Evolutionary conservation across 768 basidiomycete species (phyloP).

Genomic region (Floccularia luteovirens): DNA sequence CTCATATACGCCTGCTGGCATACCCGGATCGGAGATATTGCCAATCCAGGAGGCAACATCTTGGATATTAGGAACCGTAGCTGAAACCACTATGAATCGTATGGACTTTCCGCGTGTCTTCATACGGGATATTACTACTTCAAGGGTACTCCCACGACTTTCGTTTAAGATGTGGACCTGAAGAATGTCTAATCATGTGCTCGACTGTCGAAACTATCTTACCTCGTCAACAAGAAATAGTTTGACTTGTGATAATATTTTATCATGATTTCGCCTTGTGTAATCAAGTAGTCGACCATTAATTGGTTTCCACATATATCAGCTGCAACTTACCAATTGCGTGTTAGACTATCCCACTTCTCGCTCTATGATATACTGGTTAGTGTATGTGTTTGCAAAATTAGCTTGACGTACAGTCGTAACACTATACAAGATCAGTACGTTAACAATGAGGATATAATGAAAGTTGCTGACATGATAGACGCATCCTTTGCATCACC

Average conservation of each 20-base stretch:
- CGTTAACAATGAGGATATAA: neutral
- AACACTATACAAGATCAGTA: constrained; percentile 34
- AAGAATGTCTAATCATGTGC: neutral
- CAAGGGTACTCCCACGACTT: constrained; percentile 82
- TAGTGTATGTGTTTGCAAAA: neutral
- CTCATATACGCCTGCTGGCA: constrained; percentile 60
- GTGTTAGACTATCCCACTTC: constrained; percentile 93
- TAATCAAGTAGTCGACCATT: neutral
- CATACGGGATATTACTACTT: constrained; percentile 94
- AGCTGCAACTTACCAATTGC: constrained; percentile 58
- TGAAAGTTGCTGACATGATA: constrained; percentile 54
- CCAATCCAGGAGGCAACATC: constrained; percentile 91
- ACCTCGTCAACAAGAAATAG: constrained; percentile 93
- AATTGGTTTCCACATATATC: neutral
- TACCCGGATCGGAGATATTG: constrained; percentile 20
- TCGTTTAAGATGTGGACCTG: constrained; percentile 94
- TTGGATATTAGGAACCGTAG: constrained; percentile 88
- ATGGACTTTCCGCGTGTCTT: constrained; percentile 61
- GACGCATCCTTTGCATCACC: constrained; percentile 68
- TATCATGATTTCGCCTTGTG: constrained; percentile 52
- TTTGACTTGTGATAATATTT: constrained; percentile 61
- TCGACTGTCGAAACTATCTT: constrained; percentile 4
- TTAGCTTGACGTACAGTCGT: constrained; percentile 52
- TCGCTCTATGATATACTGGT: constrained; percentile 52
- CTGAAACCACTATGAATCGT: constrained; percentile 86